phyloP scores from a whole-genome alignment of 306 rosid genomes.

The Gastrolobium bilobum region DNA sequence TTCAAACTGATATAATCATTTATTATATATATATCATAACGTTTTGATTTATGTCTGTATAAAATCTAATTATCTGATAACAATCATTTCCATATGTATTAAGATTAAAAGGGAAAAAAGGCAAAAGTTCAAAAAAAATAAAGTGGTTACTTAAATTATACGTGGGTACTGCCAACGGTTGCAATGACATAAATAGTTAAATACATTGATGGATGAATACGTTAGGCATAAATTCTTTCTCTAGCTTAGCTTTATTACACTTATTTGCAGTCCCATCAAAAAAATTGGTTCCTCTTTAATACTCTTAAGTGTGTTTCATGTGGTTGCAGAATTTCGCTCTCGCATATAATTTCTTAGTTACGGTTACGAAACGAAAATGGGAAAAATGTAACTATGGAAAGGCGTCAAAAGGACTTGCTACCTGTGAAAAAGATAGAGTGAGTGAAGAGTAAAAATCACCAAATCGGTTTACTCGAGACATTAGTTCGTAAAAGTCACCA shows the following conservation, averaged over 20 bases:
- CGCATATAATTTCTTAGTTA: not conserved
- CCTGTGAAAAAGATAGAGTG: too few species aligned
- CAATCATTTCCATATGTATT: not conserved
- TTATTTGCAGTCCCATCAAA: slow-evolving; percentile 10
- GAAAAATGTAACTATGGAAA: not conserved
- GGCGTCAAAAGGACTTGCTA: too few species aligned
- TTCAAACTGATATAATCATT: too few species aligned
- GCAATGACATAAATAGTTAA: too few species aligned
- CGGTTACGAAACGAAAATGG: not conserved
- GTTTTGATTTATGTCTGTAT: not conserved
- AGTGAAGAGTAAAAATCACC: too few species aligned
- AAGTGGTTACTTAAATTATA: not conserved
- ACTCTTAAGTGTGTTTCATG: slow-evolving; percentile 51
- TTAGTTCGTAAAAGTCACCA: too few species aligned
- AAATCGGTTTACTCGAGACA: too few species aligned
- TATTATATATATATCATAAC: not conserved
- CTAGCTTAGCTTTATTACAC: not conserved
- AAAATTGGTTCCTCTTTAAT: slow-evolving; percentile 39
- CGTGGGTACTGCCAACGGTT: not conserved
- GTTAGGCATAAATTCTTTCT: not conserved
- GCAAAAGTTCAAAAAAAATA: too few species aligned
- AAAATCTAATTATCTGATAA: not conserved
- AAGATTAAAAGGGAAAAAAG: not conserved
- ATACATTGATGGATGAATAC: not conserved
- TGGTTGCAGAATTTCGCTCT: slow-evolving; percentile 12